phyloP scores from a whole-genome alignment of 441 rosid species.

The Mallotus japonicus region DNA sequence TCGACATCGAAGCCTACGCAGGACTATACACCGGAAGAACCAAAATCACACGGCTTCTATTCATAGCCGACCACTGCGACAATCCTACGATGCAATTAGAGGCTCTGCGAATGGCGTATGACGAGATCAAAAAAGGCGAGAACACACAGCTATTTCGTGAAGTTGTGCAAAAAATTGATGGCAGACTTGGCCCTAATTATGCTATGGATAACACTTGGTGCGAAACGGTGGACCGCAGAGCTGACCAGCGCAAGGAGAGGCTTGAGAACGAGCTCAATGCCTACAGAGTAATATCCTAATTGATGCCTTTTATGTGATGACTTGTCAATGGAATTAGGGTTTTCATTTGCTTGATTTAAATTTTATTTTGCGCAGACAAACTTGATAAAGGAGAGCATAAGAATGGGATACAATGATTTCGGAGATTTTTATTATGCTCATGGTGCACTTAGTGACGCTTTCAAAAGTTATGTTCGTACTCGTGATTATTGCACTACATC shows the following conservation, averaged over 20 bases:
- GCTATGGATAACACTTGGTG: constrained; percentile 70
- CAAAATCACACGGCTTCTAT: constrained; percentile 69
- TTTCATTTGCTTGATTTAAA: not conserved
- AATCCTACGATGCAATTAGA: constrained; percentile 64
- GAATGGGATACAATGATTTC: constrained; percentile 99
- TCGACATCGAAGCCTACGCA: constrained; percentile 91
- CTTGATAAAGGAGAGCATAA: constrained; percentile 93
- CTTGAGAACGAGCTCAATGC: constrained; percentile 93
- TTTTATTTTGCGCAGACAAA: constrained; percentile 60
- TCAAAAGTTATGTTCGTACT: constrained; percentile 82
- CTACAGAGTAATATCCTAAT: constrained; percentile 51
- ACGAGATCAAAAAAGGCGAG: constrained; percentile 91
- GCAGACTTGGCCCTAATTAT: constrained; percentile 62
- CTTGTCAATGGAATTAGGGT: constrained; percentile 7
- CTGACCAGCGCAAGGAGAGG: constrained; percentile 77
- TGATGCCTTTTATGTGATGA: not conserved
- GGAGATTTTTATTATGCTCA: constrained; percentile 93
- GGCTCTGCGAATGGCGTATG: constrained; percentile 89
- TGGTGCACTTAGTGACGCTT: constrained; percentile 81
- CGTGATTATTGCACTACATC: constrained; percentile 97
- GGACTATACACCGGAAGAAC: constrained; percentile 76
- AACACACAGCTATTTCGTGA: constrained; percentile 81
- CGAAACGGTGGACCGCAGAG: constrained; percentile 63
- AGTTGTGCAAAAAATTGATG: constrained; percentile 65
- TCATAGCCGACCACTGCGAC: constrained; percentile 68